Conservation (phyloP, 2,329 filamentous ascomycete genomes). For the Lasiodiplodia sp. region DNA sequence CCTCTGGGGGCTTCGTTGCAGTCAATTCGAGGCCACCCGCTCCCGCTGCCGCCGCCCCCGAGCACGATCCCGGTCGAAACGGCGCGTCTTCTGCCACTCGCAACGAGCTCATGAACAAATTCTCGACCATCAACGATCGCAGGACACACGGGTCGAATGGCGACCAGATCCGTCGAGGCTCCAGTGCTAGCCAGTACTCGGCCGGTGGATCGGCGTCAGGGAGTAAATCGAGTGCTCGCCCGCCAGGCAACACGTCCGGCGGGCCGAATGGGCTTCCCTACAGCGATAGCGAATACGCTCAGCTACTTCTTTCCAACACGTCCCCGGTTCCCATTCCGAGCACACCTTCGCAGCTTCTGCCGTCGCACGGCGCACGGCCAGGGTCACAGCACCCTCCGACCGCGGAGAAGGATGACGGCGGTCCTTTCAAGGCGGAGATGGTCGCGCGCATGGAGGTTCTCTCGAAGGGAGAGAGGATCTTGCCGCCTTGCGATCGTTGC, state of each 20-base stretch:
- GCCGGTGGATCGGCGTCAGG: slow-evolving; percentile 44
- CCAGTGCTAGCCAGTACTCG: slow-evolving; percentile 39
- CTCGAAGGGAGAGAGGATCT: slow-evolving; percentile 74
- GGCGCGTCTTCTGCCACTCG: slow-evolving; percentile 64
- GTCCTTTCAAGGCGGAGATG: slow-evolving; percentile 70
- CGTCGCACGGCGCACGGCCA: slow-evolving; percentile 51
- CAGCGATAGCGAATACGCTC: slow-evolving; percentile 48
- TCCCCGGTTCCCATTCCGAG: slow-evolving; percentile 62
- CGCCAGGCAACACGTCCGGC: slow-evolving; percentile 33
- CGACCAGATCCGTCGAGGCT: slow-evolving; percentile 40
- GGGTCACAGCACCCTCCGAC: slow-evolving; percentile 43
- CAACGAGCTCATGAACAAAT: slow-evolving; percentile 68
- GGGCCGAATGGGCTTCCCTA: slow-evolving; percentile 23
- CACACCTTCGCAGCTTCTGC: slow-evolving; percentile 61
- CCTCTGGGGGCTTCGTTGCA: slow-evolving; percentile 63
- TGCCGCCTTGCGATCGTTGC: slow-evolving; percentile 86
- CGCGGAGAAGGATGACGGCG: slow-evolving; percentile 62
- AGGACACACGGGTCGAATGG: slow-evolving; percentile 39
- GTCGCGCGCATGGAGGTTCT: slow-evolving; percentile 78
- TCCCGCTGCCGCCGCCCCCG: slow-evolving; percentile 29
- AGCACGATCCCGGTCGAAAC: slow-evolving; percentile 45
- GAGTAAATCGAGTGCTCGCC: slow-evolving; percentile 40
- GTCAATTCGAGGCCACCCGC: slow-evolving; percentile 61
- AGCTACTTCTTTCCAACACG: slow-evolving; percentile 45
- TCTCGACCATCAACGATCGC: slow-evolving; percentile 66